Evolutionary conservation across 1,284 basidiomycete species (phyloP), one percentile per base, ranked within the genome.

Genomic region (Austroboletus niveus): DNA sequence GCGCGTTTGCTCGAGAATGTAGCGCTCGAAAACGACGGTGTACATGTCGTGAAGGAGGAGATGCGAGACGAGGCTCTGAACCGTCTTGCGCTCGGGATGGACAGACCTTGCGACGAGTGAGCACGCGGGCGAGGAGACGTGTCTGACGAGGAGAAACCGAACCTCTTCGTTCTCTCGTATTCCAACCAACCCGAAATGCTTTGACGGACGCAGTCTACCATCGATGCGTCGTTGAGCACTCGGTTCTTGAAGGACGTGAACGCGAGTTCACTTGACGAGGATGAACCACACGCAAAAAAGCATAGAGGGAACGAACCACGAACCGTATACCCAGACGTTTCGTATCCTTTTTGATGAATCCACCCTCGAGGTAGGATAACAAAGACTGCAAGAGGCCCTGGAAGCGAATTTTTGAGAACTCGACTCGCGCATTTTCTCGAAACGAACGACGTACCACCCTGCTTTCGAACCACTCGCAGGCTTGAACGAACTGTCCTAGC

Each of bases 291-390:
- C 5, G 24, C 11, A 10, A 24, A 14, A 14, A 35, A 30, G 15
- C 14, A n/a, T 4, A 20, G 11, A 17, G 4, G 7, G 27, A 29
- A 29, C 27, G 8, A 43, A 20, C 24, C 22, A 54, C 65, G 56
- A 56, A 84, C 84, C 64, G 75, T 40, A 82, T 77, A 20, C 63
- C 66, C 14, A 58, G 52, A 8, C 71, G 54, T 8, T 66, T 55
- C 35, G 69, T 61, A 30, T 71, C 67, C 49, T 75, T 69, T 3
- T 62, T 61, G 1, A 83, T 68, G 57, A 84, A 85, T 0, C 72
- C 71, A 60, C 84, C 81, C 60, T 89, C 84, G 40, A 88, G 69
- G 58, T 83, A 84, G 0, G 85, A 78, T 51, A 87, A 62, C 22
- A 87, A 62, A 1, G 82, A 83, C 57, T 75, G 69, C 9, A 88